Percentiles rank a stretch among this genome's conserved stretches.
phyloP scores from a whole-genome alignment of 139 green algal species.

The Chlamydomonas asymmetrica region DNA sequence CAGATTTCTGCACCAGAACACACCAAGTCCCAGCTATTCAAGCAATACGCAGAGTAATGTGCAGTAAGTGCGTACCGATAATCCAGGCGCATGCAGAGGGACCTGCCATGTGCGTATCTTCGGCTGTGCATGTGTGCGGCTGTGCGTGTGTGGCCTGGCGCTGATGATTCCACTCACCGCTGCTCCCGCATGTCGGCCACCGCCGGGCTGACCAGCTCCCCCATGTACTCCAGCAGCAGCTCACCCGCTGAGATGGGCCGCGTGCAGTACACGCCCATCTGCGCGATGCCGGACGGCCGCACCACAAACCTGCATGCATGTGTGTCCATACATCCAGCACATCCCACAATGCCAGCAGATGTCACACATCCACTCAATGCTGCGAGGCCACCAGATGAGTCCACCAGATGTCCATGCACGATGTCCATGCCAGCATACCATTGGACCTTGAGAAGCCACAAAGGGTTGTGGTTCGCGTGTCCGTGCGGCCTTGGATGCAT shows the following conservation, averaged over 20 bases:
- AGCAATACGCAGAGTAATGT: too few relatives aligned
- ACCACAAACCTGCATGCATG: conserved; percentile 20
- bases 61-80: too few relatives aligned
- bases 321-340: not conserved
- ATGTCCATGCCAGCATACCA: not conserved
- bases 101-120: not conserved
- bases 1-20: too few relatives aligned
- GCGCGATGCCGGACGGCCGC: conserved; percentile 31
- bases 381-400: not conserved
- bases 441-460: not conserved
- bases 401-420: not conserved
- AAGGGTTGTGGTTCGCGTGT: too few relatives aligned
- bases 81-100: not conserved
- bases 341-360: not conserved
- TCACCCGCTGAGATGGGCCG: not conserved
- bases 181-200: conserved; percentile 39
- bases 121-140: not conserved
- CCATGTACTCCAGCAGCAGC: conserved; percentile 43
- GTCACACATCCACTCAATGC: not conserved
- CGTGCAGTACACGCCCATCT: conserved; percentile 32
- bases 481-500: not conserved
- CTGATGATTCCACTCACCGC: conserved; percentile 5
- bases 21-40: not conserved
- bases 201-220: conserved; percentile 27
- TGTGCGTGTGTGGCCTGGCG: not conserved